phyloP scores from a whole-genome alignment of 345 rosid genomes.

The Salix brachista region DNA sequence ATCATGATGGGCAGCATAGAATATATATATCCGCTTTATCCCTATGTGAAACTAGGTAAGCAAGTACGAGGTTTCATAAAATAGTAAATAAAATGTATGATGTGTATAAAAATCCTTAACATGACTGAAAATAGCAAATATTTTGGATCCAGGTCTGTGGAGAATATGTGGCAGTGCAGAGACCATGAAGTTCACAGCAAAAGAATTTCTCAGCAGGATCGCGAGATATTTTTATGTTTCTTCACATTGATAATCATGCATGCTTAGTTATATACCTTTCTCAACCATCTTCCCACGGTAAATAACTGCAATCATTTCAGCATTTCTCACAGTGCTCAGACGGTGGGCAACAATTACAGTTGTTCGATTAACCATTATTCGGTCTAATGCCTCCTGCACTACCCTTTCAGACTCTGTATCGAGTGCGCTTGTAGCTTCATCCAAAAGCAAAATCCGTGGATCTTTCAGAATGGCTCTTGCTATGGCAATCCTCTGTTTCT shows the following conservation, averaged over 20 bases:
- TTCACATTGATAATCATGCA: neutral
- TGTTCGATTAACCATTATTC: conserved; percentile 27
- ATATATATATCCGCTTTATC: no score
- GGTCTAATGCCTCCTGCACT: conserved; percentile 31
- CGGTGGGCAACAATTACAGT: conserved; percentile 34
- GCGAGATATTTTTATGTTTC: neutral
- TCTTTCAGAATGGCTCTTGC: conserved; percentile 38
- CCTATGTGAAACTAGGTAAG: neutral
- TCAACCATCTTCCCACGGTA: conserved; percentile 78
- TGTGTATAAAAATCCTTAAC: neutral
- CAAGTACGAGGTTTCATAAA: neutral
- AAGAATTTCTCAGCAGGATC: neutral
- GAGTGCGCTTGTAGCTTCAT: conserved; percentile 39
- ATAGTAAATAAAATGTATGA: neutral
- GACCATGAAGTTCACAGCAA: neutral
- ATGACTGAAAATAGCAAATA: neutral
- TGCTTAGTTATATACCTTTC: conserved; percentile 46
- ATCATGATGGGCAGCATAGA: neutral
- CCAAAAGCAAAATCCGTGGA: conserved; percentile 30
- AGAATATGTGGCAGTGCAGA: neutral
- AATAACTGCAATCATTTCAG: conserved; percentile 76
- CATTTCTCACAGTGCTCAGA: conserved; percentile 43
- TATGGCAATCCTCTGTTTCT: conserved; percentile 38
- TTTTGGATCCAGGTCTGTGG: neutral
- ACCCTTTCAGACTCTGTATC: conserved; percentile 33